Percentiles rank a stretch among this genome's conserved stretches.
Evolutionary conservation across 2,329 filamentous ascomycete genomes (phyloP).

Genomic region (Exophiala lecanii-corni): DNA sequence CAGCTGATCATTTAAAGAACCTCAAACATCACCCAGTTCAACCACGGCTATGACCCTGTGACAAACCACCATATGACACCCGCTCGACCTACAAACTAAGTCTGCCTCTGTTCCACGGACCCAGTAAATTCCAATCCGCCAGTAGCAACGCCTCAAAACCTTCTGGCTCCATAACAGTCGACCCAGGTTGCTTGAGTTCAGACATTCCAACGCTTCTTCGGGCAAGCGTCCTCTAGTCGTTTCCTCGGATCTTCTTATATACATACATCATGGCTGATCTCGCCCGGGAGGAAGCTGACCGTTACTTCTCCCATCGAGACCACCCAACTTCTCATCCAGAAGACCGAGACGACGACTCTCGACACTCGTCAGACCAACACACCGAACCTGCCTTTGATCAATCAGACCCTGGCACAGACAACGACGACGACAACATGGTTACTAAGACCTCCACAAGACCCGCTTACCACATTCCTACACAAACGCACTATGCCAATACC

Average conservation of each 20-base stretch:
- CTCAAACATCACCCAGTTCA: no score
- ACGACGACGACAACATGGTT: constrained; percentile 33
- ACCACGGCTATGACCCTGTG: not conserved
- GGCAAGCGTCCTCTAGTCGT: not conserved
- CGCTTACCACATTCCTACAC: constrained; percentile 42
- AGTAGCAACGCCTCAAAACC: not conserved
- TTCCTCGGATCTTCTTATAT: not conserved
- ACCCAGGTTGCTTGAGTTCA: not conserved
- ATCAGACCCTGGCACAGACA: constrained; percentile 27
- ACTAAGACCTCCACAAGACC: constrained; percentile 32
- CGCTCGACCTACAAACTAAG: not conserved
- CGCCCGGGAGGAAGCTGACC: constrained; percentile 46
- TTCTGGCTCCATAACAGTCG: no score
- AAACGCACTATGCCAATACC: constrained; percentile 46
- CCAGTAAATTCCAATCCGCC: not conserved
- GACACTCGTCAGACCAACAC: constrained; percentile 20
- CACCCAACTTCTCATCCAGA: constrained; percentile 39
- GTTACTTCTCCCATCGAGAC: constrained; percentile 36
- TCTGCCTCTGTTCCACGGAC: not conserved
- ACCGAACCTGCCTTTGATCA: constrained; percentile 12
- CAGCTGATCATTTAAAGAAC: not conserved
- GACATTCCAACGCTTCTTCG: not conserved
- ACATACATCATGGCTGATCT: constrained; percentile 36
- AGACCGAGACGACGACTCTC: constrained; percentile 31
- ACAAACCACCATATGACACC: not conserved